A percentile compares a stretch with the other conserved stretches of the same genome.
phyloP scores from a whole-genome alignment of 768 basidiomycete genomes.

The Lanmaoa rubissima region DNA sequence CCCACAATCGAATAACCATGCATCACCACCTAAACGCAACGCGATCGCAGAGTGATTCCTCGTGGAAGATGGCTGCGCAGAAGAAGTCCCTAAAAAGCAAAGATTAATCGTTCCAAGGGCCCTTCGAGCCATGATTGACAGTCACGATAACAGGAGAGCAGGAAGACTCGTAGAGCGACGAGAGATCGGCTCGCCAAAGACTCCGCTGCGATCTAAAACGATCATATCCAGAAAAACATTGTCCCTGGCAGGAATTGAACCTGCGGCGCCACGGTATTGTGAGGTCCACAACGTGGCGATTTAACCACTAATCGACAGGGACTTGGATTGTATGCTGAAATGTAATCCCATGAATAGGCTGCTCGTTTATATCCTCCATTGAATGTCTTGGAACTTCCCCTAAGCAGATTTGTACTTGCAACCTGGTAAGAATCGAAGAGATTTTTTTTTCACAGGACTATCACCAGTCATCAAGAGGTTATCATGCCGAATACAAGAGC shows the following conservation, averaged over 20 bases:
- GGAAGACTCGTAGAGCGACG: background rate
- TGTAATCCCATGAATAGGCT: background rate
- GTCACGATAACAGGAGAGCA: background rate
- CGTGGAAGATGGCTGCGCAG: constrained; percentile 76
- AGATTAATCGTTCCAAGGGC: constrained; percentile 44
- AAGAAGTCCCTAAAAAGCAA: constrained; percentile 80
- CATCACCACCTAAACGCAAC: constrained; percentile 61
- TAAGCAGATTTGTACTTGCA: background rate
- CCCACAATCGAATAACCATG: constrained; percentile 86
- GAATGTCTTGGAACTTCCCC: no score
- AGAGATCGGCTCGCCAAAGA: no score
- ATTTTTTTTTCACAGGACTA: background rate
- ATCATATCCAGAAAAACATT: constrained; percentile 13
- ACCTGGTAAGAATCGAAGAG: background rate
- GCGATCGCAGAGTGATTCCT: constrained; percentile 77
- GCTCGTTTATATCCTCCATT: background rate
- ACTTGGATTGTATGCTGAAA: constrained; percentile 10
- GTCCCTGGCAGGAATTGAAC: constrained; percentile 41
- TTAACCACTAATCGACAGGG: constrained; percentile 45
- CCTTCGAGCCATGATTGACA: constrained; percentile 20
- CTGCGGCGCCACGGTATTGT: constrained; percentile 38
- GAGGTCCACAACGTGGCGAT: constrained; percentile 41
- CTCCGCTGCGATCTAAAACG: background rate
- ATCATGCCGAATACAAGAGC: constrained; percentile 16
- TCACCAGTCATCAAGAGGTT: background rate